Base-by-base conservation (phyloP, 2,329 filamentous ascomycete species). In the Lecanoromycetidae sp. region DNA sequence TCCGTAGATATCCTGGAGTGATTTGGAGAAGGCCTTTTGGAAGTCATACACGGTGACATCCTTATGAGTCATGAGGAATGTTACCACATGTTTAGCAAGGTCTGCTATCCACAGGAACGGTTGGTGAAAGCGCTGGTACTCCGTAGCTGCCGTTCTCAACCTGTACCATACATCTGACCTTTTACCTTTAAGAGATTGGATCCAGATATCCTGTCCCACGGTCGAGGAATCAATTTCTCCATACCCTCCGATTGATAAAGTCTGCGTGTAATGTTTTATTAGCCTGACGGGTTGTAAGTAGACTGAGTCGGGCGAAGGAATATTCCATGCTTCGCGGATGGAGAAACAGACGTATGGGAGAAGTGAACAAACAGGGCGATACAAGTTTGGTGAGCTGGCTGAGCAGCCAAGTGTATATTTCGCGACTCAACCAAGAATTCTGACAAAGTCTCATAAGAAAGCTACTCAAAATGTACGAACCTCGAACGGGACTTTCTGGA, bases 61-160 rank as follows among this genome's bases (percentile, higher is more conserved):
- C 1, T 52, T 45, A 27, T 50, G 50, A 9, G 55, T 41, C 1
- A 51, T 42, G 5, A 57, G 42, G 39, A 83, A 91, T 52, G 87
- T 81, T 1, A 87, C 69, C 20, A 83, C 72, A 55, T 87, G 78
- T 57, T 88, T 90, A 0, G 75, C 71, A 0, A 91, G 65, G 44
- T 82, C 72, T 0, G 77, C 80, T 1, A 88, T 62, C 84, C 84
- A 91, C 0, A 79, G 50, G 51, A 87, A 90, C 0, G 76, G 71
- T 0, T 63, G 40, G 49, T 80, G 74, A 55, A 80, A 87, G 2
- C 76, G 64, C 9, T 51, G 52, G 56, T 91, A 93, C 30, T 79
- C 77, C 0, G 52, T 23, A 0, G 77, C 68, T 0, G 85, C 81
- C 1, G 48, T 53, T 1, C 56, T 56, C 1, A 93, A 61, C 8